Evolutionary conservation across 192 early-diverging fungal species (phyloP), one percentile per base, ranked within the genome.

Genomic region (Dissophora globulifera): DNA sequence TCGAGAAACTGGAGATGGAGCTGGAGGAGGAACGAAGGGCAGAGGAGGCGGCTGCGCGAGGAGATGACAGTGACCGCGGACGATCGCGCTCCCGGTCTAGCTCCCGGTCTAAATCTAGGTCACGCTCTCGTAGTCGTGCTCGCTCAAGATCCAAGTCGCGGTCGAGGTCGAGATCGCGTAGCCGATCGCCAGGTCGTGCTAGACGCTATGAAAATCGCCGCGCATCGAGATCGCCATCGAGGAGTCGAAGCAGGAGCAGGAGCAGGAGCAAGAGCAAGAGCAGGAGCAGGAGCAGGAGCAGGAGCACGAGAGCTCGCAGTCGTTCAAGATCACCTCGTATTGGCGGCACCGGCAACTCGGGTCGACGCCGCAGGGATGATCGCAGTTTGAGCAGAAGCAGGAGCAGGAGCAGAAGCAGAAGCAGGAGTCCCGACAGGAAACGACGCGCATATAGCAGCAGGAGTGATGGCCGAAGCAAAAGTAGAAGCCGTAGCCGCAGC

Each of bases 1-100:
- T 97, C 17, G 87, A 93, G 43, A 90, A 91, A 29, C 50, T 74
- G 41, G 81, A 81, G 32, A 82, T 66, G 55, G 65, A 76, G 20
- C 53, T 78, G 41, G 60, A 67, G 16, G 53, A 69, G 50, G 82
- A 72, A 27, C 51, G 60, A 43, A 33, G 40, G 46, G 63, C 35
- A 29, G 51, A 70, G 20, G 63, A 62, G 25, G 46, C 51, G n/a
- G 69, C 54, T 4, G 68, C 57, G 1, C 50, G 62, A 26, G 46
- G 60, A 23, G 60, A 61, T 20, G 30, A 23, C n/a, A n/a, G n/a
- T 29, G 38, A 22, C 15, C 38, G 52, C 16, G 49, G 48, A 47
- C 38, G 63, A 29, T 61, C 61, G 4, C 59, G 70, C 25, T 80
- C 78, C 12, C 46, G 62, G 2, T 78, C 79, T 26, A 43, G 66